phyloP scores from a whole-genome alignment of 306 rosid genomes.

The Cicer bijugum region DNA sequence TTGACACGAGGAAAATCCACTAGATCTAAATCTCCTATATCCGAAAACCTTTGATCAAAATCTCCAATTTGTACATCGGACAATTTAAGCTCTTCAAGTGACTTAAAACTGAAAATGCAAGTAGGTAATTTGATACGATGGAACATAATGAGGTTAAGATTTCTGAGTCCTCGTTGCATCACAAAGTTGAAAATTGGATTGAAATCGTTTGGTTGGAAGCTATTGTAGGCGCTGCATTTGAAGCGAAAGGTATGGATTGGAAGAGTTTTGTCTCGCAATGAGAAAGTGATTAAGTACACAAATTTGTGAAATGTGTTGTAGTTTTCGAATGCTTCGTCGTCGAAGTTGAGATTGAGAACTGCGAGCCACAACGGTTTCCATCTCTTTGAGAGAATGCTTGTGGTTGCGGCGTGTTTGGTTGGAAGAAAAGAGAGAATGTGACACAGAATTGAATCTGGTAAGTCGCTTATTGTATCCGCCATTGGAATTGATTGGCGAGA shows the following conservation, averaged over 20 bases:
- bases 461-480: neutral
- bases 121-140: neutral
- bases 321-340: neutral
- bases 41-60: neutral
- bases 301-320: neutral
- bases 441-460: neutral
- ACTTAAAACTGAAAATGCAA: neutral
- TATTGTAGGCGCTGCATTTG: neutral
- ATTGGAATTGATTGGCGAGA: neutral
- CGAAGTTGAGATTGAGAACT: neutral
- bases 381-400: slow-evolving; percentile 23
- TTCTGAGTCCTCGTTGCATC: neutral
- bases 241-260: neutral
- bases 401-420: neutral
- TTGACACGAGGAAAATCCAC: neutral
- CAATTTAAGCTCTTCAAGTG: neutral
- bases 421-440: slow-evolving; percentile 10
- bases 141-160: neutral
- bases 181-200: neutral
- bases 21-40: no score
- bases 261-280: neutral
- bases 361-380: slow-evolving; percentile 34
- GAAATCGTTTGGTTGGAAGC: neutral
- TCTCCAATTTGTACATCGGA: neutral
- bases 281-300: neutral